phyloP scores from a whole-genome alignment of 495 filamentous ascomycete species.

The Tuber umbilicatum region DNA sequence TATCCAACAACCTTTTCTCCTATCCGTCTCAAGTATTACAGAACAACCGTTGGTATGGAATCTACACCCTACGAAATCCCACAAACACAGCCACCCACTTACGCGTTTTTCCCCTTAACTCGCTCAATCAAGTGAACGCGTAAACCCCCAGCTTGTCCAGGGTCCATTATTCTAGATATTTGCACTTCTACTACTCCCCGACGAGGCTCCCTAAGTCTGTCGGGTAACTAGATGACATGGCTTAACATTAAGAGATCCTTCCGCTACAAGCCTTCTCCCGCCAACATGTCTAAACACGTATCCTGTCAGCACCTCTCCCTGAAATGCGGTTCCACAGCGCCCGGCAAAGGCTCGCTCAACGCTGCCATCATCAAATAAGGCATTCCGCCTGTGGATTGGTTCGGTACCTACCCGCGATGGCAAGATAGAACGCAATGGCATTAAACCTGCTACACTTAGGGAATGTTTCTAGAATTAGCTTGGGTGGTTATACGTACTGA shows the following conservation, averaged over 20 bases:
- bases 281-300: slow-evolving; percentile 59
- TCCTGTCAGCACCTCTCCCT: slow-evolving; percentile 7
- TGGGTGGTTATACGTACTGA: slow-evolving; percentile 50
- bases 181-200: neutral
- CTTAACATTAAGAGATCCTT: neutral
- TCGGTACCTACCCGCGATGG: slow-evolving; percentile 61
- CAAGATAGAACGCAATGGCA: slow-evolving; percentile 88
- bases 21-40: neutral
- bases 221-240: neutral
- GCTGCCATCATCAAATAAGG: neutral
- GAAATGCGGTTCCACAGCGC: neutral
- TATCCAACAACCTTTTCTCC: neutral
- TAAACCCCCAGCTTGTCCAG: neutral
- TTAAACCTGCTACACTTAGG: slow-evolving; percentile 63
- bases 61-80: neutral
- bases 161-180: neutral
- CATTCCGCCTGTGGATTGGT: neutral
- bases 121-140: neutral
- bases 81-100: slow-evolving; percentile 1
- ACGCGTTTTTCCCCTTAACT: neutral
- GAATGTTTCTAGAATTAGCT: neutral
- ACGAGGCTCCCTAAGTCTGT: neutral
- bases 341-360: neutral
- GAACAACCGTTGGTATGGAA: neutral
- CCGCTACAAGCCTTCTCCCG: slow-evolving; percentile 58